These are phyloP conservation scores for Polymyxa betae DNA, from an alignment of 208 protist species.

Conservation along the genomic window DNA sequence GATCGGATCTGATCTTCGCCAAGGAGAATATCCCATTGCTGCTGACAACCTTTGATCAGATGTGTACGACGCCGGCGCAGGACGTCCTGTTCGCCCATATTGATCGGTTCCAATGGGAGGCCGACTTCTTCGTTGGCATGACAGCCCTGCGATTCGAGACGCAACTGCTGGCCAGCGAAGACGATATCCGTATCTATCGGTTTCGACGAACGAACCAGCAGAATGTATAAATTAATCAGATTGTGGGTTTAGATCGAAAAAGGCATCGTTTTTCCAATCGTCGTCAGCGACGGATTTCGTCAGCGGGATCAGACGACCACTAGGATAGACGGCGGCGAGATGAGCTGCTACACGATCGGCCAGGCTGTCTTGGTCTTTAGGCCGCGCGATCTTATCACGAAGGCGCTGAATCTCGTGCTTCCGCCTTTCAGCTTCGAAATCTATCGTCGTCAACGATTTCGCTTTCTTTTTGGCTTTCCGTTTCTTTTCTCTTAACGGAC, in stretches of 20 bases:
- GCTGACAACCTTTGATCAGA: neutral
- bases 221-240: too few relatives aligned
- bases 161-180: neutral
- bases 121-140: constrained; percentile 20
- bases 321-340: constrained; percentile 31
- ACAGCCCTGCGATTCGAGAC: neutral
- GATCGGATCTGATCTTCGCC: constrained; percentile 25
- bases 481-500: neutral
- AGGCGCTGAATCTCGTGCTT: constrained; percentile 3
- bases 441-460: neutral
- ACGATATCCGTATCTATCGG: neutral
- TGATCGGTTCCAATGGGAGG: constrained; percentile 9
- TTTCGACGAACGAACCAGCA: neutral
- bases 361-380: neutral
- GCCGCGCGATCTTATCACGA: neutral
- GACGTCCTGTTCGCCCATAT: constrained; percentile 17
- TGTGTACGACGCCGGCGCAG: neutral
- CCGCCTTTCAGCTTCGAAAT: neutral
- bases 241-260: too few relatives aligned
- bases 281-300: neutral
- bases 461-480: neutral
- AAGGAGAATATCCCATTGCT: constrained; percentile 43
- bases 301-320: constrained; percentile 17
- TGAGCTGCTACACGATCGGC: constrained; percentile 36
- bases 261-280: constrained; percentile 8